These are phyloP conservation scores for Microdochium paspali DNA, from an alignment of 2,329 filamentous ascomycete genomes.

Conservation along the genomic window DNA sequence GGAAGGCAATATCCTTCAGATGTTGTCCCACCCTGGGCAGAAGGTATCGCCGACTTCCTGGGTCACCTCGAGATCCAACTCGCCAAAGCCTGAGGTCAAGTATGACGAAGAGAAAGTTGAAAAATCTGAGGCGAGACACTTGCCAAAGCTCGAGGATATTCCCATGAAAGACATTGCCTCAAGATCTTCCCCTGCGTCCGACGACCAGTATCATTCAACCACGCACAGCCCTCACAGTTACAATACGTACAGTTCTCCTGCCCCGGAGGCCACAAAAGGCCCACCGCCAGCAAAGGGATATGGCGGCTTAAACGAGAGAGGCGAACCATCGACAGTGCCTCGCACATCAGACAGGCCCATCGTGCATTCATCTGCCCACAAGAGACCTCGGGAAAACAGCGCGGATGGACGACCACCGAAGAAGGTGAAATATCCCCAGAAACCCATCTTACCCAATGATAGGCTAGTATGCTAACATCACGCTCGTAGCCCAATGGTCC, in stretches of 20 bases:
- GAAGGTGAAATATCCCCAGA: slow-evolving; percentile 11
- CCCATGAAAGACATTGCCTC: slow-evolving; percentile 17
- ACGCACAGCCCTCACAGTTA: slow-evolving; percentile 16
- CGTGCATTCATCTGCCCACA: slow-evolving; percentile 18
- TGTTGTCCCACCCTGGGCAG: slow-evolving; percentile 35
- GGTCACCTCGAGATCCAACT: not conserved
- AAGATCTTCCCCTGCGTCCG: slow-evolving; percentile 5
- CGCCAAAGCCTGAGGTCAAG: not conserved
- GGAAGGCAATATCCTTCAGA: slow-evolving; percentile 44
- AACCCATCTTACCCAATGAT: not conserved
- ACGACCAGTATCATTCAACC: slow-evolving; percentile 10
- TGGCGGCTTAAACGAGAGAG: slow-evolving; percentile 19
- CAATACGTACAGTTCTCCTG: slow-evolving; percentile 12
- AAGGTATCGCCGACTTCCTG: slow-evolving; percentile 18
- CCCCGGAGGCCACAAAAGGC: slow-evolving; percentile 3
- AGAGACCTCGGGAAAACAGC: slow-evolving; percentile 13
- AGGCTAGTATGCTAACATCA: not conserved
- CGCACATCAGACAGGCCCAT: slow-evolving; percentile 16
- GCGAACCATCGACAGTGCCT: slow-evolving; percentile 12
- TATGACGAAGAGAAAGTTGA: not conserved
- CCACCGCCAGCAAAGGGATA: slow-evolving; percentile 6
- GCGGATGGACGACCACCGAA: slow-evolving; percentile 15
- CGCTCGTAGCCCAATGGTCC: slow-evolving; percentile 10
- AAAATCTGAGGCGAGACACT: not conserved
- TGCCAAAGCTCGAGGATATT: slow-evolving; percentile 10